Evolutionary conservation across 176 grass and related monocot genomes (phyloP), one percentile per base, ranked within the genome.

Genomic region (Oryza officinalis): DNA sequence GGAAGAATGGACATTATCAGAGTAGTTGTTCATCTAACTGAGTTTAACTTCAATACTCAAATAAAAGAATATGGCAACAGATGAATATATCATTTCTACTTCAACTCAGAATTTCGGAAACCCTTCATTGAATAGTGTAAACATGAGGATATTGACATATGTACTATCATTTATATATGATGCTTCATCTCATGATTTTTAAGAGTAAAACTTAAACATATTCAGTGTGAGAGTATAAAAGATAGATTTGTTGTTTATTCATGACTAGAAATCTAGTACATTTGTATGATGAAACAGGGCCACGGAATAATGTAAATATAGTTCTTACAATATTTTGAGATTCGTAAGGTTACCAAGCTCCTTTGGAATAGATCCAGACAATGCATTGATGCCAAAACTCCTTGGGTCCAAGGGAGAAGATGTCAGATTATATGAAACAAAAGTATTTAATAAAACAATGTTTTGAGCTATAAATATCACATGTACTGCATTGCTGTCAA

Each of bases 331-430:
- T 0, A 5, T 1, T 68, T 23, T 1, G 13, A 97, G 88, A 22
- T 91, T 85, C 2, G 41, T 17, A 82, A 98, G 95, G 26, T 93
- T 92, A 12, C 96, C 93, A 2, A 98, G 77, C 74, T 95, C 96
- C 85, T 93, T 95, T 10, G 93, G 96, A 79, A 95, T 18, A 73
- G 91, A 46, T 63, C 96, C 96, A 72, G 91, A 92, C 38, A 98
- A 98, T 47, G 93, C 83, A 94, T 98, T 98, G 74, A 67, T 72
- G 40, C 83, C 87, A 2, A 98, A 3, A 89, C 0, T 41, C 90
- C 96, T 94, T 82, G 50, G 65, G 8, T 88, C 78, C 26, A 87
- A 71, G 18, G 10, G 61, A 65, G 17, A 43, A 88, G 76, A 0
- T 26, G 46, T 68, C 33, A 41, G 15, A 14, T 65, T 63, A 0